phyloP scores from a whole-genome alignment of 2,329 filamentous ascomycete genomes.

The Fusarium devonianum region DNA sequence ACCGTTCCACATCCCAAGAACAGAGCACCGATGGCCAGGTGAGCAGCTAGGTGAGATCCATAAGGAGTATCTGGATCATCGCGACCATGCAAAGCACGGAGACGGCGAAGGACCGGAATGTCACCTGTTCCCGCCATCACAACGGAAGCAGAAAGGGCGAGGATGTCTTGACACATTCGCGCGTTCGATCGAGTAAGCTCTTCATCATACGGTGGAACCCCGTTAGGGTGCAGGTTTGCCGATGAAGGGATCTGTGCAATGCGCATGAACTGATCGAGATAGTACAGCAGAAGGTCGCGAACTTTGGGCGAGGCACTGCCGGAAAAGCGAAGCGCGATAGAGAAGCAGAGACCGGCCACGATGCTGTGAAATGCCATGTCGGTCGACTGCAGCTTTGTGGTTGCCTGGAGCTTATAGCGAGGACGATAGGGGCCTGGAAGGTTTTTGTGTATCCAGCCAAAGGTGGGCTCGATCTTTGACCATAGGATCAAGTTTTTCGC shows the following conservation, averaged over 20 bases:
- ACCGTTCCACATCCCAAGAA: slow-evolving; percentile 93
- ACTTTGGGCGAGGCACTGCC: slow-evolving; percentile 75
- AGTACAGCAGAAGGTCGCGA: slow-evolving; percentile 81
- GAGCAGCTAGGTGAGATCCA: slow-evolving; percentile 90
- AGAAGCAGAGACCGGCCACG: slow-evolving; percentile 85
- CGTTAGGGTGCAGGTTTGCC: slow-evolving; percentile 40
- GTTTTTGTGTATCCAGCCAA: slow-evolving; percentile 77
- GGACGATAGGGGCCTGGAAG: slow-evolving; percentile 74
- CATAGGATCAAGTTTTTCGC: slow-evolving; percentile 93
- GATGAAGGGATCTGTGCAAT: slow-evolving; percentile 67
- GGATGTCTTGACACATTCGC: slow-evolving; percentile 87
- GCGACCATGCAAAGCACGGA: slow-evolving; percentile 87
- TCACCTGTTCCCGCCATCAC: slow-evolving; percentile 98
- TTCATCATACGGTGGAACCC: slow-evolving; percentile 72
- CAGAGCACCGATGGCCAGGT: slow-evolving; percentile 88
- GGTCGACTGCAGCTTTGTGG: slow-evolving; percentile 73
- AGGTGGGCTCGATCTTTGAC: slow-evolving; percentile 77
- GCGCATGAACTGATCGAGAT: slow-evolving; percentile 85
- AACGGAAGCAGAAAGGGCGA: slow-evolving; percentile 81
- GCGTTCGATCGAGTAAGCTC: slow-evolving; percentile 83
- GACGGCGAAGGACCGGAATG: slow-evolving; percentile 79
- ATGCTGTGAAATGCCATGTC: slow-evolving; percentile 96
- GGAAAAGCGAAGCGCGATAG: slow-evolving; percentile 75
- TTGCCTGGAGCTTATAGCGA: slow-evolving; percentile 65
- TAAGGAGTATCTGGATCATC: slow-evolving; percentile 86